These are phyloP conservation scores for Setaria viridis DNA, from an alignment of 202 grass and related monocot species.

Conservation along the genomic window DNA sequence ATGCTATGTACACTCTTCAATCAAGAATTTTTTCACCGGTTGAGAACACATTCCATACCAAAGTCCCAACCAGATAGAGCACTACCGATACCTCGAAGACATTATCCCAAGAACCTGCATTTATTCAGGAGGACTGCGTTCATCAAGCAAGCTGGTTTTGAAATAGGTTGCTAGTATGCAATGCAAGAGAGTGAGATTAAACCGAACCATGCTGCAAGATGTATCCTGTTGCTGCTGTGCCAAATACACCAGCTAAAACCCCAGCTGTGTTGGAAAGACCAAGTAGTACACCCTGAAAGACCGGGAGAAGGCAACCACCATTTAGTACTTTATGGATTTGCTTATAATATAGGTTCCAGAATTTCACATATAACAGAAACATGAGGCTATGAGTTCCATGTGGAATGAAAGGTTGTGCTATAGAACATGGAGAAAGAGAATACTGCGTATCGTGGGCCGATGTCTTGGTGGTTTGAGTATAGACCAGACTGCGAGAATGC, in stretches of 20 bases:
- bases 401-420: background rate
- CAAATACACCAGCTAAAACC: conserved; percentile 94
- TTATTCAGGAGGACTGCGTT: background rate
- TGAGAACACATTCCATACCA: conserved; percentile 96
- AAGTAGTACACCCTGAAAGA: conserved; percentile 81
- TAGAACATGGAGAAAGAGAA: conserved; percentile 28
- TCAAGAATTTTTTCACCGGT: conserved; percentile 95
- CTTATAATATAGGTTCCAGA: conserved; percentile 7
- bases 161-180: conserved; percentile 2
- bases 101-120: conserved; percentile 94
- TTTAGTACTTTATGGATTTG: conserved; percentile 31
- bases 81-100: conserved; percentile 86
- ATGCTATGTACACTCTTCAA: conserved; percentile 54
- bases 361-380: background rate
- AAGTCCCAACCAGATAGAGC: conserved; percentile 86
- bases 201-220: conserved; percentile 89
- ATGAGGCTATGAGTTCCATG: background rate
- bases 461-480: conserved; percentile 99
- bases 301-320: background rate
- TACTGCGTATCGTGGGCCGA: conserved; percentile 95
- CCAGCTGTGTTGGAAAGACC: conserved; percentile 97
- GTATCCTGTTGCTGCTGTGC: conserved; percentile 91
- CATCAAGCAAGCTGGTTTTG: conserved; percentile 12
- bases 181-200: conserved; percentile 7
- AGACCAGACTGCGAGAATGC: conserved; percentile 98